Conservation (phyloP, 495 filamentous ascomycete genomes). For the Lindgomyces ingoldianus region DNA sequence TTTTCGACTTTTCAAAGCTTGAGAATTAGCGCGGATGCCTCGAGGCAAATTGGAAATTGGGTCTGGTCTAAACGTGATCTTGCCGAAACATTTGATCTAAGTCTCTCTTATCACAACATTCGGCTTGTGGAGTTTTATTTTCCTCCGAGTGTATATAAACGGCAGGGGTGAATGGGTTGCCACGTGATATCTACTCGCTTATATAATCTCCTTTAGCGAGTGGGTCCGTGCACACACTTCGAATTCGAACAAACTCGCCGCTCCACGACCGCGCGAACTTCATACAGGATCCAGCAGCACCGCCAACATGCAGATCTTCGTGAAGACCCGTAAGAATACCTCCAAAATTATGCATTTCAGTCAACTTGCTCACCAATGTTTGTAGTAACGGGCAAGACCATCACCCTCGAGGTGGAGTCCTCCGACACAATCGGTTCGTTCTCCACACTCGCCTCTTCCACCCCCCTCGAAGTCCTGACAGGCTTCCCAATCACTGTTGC, state of each 20-base stretch:
- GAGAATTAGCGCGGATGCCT: no score
- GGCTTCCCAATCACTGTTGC: background rate
- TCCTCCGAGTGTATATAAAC: no score
- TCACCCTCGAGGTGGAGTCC: conserved; percentile 99
- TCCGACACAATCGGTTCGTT: conserved; percentile 82
- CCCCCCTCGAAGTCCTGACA: no score
- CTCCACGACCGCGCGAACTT: conserved; percentile 11
- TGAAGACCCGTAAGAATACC: conserved; percentile 48
- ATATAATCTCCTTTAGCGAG: conserved; percentile 2
- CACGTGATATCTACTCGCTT: background rate
- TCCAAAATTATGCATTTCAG: conserved; percentile 29
- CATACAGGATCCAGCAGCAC: conserved; percentile 29
- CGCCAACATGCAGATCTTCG: conserved; percentile 41
- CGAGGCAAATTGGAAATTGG: no score
- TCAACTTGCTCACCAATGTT: conserved; percentile 60
- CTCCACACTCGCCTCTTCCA: no score
- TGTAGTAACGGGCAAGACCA: conserved; percentile 94
- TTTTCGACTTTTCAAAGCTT: no score
- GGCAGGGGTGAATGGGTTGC: conserved; percentile 23
- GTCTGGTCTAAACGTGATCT: no score
- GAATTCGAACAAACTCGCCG: conserved; percentile 1
- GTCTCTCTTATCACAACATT: no score
- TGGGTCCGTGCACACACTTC: conserved; percentile 7
- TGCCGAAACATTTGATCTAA: no score
- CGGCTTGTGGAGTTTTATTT: no score